Conservation (phyloP, 2,329 filamentous ascomycete species). For the Aureobasidium sp. region DNA sequence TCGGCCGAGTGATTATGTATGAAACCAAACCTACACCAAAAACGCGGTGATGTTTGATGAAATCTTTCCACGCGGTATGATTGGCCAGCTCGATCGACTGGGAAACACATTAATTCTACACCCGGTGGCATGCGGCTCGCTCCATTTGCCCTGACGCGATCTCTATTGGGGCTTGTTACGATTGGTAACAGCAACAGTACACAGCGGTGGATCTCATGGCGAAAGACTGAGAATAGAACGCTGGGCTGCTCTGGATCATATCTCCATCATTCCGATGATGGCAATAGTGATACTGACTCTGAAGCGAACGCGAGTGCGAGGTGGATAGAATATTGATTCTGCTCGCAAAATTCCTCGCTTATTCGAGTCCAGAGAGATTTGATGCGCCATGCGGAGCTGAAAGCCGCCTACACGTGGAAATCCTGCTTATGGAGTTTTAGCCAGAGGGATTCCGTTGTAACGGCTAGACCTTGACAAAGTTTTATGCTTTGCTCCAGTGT, state of each 20-base stretch:
- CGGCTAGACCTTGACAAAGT: too few species aligned
- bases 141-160: too few species aligned
- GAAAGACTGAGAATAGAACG: too few species aligned
- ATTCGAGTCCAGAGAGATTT: not conserved
- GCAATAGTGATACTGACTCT: too few species aligned
- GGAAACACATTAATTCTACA: too few species aligned
- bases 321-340: not conserved
- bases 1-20: not conserved
- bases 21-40: too few species aligned
- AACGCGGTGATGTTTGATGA: not conserved
- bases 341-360: not conserved
- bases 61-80: not conserved
- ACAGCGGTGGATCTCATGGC: too few species aligned
- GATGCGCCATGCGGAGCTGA: not conserved
- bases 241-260: too few species aligned
- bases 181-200: too few species aligned
- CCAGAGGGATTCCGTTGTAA: not conserved
- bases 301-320: too few species aligned
- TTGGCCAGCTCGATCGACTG: not conserved
- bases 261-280: too few species aligned
- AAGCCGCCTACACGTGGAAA: not conserved
- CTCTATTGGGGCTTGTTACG: too few species aligned
- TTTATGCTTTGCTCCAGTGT: not conserved
- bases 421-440: not conserved
- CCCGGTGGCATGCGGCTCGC: not conserved